Base-by-base conservation (phyloP, 2,329 filamentous ascomycete genomes). In the Cercospora janseana region DNA sequence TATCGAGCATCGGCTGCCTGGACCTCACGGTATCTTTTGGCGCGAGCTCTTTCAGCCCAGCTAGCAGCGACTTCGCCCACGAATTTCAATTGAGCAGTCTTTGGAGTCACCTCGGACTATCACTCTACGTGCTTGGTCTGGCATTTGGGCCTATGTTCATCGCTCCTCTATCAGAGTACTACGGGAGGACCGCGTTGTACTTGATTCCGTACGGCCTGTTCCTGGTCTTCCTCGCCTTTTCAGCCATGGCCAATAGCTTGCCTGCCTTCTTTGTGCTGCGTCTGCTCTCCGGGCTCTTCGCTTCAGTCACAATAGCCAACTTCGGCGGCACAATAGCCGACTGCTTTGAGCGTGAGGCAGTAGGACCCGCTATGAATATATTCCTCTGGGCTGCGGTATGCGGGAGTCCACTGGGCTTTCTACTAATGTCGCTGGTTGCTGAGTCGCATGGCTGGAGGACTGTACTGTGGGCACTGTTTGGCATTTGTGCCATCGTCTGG, bases 261-360 rank as follows among this genome's bases (percentile, higher is more conserved):
- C 68, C 59, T 3, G 68, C 65, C 0, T 76, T 78, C 46, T 60
- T 77, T 6, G 57, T 70, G 0, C 52, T 77, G 3, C 62, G 75
- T 2, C 58, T 76, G 10, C 57, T 76, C 5, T 73, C 73, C 7
- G 75, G 75, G 4, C 43, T 51, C 7, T 76, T 76, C 55, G 74
- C 74, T 2, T 73, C 70, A 57, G 69, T 77, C 0, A 74, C 73
- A 0, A 72, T 76, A 37, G 72, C 74, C 0, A 76, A 75, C 58
- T 75, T 76, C 2, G 75, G 75, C 4, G 74, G 74, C 1, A 76
- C 71, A 0, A 75, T 77, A n/a, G 70, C 66, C 35, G 75, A 77
- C 46, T 75, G 77, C 68, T 77, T 20, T 68, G 72, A 63, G 0
- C 73, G 75, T 34, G 72, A 60, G 20, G 72, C 76, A 55, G 62